Percentiles rank a stretch among this genome's conserved stretches.
These are phyloP conservation scores for Rhododendron simsii DNA, from an alignment of 148 eudicot species.

Conservation along the genomic window DNA sequence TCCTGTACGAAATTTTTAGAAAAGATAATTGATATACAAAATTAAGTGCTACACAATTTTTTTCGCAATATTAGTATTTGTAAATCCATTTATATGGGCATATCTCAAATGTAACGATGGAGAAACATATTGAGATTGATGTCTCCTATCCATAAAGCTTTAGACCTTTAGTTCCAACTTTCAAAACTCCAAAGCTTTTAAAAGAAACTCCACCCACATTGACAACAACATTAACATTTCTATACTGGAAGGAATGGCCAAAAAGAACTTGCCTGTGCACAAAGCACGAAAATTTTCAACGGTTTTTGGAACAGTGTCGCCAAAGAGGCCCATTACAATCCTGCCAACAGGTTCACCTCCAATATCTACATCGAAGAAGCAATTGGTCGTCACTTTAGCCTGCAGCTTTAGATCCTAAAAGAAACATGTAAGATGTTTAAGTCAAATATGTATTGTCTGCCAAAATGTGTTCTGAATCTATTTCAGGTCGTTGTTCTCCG, in stretches of 20 bases:
- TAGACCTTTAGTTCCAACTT: neutral
- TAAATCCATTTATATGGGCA: neutral
- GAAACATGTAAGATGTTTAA: neutral
- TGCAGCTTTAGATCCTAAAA: conserved; percentile 24
- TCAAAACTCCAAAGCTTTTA: neutral
- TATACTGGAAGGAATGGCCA: neutral
- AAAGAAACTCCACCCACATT: neutral
- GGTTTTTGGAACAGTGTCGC: conserved; percentile 41
- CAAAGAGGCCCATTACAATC: conserved; percentile 44
- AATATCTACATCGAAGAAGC: conserved; percentile 37
- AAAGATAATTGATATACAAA: neutral
- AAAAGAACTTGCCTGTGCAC: conserved; percentile 31
- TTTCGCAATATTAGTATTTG: neutral
- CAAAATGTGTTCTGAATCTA: neutral
- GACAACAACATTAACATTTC: too few species aligned
- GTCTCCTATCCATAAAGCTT: neutral
- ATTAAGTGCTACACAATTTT: neutral
- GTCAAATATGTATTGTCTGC: neutral
- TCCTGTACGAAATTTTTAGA: conserved; percentile 19
- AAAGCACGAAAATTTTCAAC: conserved; percentile 47
- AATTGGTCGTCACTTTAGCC: conserved; percentile 29
- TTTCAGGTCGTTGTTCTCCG: neutral
- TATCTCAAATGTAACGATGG: neutral
- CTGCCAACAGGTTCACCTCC: conserved; percentile 38
- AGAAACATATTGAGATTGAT: neutral